These are phyloP conservation scores for Ceratocystis alfenasii DNA, from an alignment of 2,329 filamentous ascomycete species.

Conservation along the genomic window DNA sequence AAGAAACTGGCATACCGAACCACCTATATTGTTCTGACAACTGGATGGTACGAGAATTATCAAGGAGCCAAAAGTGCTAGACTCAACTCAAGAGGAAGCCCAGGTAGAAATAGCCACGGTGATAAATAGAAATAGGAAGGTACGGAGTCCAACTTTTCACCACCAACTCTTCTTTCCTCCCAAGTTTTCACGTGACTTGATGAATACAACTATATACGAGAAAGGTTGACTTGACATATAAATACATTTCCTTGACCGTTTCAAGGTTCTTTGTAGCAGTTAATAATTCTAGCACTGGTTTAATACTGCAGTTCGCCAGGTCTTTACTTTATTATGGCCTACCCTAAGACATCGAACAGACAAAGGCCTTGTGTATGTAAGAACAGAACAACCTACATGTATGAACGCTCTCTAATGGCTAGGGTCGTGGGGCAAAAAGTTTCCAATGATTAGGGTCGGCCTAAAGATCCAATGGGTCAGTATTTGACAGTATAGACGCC, in stretches of 20 bases:
- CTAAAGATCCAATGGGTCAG: slow-evolving; percentile 35
- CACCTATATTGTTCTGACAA: not conserved
- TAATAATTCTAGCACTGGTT: not conserved
- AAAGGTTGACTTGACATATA: not conserved
- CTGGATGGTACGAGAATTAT: not conserved
- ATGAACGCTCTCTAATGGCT: slow-evolving; percentile 17
- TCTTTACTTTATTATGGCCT: not conserved
- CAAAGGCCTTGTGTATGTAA: not conserved
- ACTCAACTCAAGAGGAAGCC: not conserved
- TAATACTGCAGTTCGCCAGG: not conserved
- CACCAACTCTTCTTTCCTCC: not conserved
- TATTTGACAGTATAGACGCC: not conserved
- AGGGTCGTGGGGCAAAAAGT: slow-evolving; percentile 81
- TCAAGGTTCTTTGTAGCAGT: not conserved
- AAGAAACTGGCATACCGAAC: not conserved
- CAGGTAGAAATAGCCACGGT: not conserved
- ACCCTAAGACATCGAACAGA: not conserved
- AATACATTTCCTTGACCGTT: not conserved
- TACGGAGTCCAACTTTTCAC: not conserved
- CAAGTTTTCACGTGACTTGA: not conserved
- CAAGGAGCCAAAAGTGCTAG: not conserved
- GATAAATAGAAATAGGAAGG: not conserved
- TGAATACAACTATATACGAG: not conserved
- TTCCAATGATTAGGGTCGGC: slow-evolving; percentile 88
- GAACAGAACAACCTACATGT: not conserved